These are phyloP conservation scores for Prunus padus DNA, from an alignment of 306 rosid genomes.

Conservation along the genomic window DNA sequence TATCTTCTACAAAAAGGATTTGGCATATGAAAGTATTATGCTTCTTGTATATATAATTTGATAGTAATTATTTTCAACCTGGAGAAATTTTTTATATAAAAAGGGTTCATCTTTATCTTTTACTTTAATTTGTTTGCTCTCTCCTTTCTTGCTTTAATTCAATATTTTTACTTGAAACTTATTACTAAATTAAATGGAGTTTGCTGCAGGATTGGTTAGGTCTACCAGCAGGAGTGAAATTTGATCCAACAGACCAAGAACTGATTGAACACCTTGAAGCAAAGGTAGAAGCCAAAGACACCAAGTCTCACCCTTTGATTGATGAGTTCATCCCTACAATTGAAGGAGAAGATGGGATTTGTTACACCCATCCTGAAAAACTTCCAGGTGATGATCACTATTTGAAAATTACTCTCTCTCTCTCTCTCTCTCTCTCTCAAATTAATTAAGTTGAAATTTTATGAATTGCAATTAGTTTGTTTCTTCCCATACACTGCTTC, in stretches of 20 bases:
- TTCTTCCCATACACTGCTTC: not conserved
- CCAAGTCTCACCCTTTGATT: constrained; percentile 92
- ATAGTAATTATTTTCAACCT: not conserved
- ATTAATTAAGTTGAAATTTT: not conserved
- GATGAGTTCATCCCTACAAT: constrained; percentile 97
- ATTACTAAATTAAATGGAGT: not conserved
- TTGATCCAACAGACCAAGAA: constrained; percentile 99
- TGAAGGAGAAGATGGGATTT: constrained; percentile 98
- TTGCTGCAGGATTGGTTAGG: constrained; percentile 90
- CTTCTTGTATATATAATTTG: not conserved
- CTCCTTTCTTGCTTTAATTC: constrained; percentile 9
- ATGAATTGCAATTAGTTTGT: not conserved
- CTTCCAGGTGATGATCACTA: constrained; percentile 63
- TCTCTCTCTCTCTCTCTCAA: not conserved
- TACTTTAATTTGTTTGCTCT: constrained; percentile 21
- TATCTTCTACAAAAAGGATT: not conserved
- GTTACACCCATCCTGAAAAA: constrained; percentile 99
- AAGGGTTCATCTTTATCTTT: constrained; percentile 24
- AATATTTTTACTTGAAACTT: not conserved
- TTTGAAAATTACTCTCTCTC: not conserved
- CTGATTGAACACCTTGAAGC: constrained; percentile 97
- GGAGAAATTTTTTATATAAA: not conserved
- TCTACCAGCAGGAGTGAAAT: constrained; percentile 98
- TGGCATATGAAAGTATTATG: not conserved
- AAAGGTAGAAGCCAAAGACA: constrained; percentile 75